These are phyloP conservation scores for Amauroascus verrucosus DNA, from an alignment of 2,329 filamentous ascomycete genomes.

Conservation along the genomic window DNA sequence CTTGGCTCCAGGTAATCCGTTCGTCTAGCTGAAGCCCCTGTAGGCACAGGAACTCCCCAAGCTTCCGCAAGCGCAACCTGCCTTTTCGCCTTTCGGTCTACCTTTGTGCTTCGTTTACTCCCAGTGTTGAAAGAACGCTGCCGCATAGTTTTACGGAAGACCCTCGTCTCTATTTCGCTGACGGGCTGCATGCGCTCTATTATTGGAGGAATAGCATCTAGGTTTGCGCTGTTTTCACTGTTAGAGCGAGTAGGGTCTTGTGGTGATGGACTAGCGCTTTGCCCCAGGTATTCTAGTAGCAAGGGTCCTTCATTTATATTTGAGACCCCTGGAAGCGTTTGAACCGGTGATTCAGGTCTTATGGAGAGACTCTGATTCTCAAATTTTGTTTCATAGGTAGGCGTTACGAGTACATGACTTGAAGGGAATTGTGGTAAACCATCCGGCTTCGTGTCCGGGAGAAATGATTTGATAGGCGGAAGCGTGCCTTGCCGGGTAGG, in stretches of 20 bases:
- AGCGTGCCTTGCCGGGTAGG: neutral
- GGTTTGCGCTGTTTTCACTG: neutral
- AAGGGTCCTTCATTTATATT: neutral
- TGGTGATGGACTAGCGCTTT: neutral
- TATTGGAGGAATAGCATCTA: neutral
- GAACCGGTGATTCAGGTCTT: neutral
- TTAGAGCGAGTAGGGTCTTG: neutral
- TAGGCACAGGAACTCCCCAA: constrained; percentile 19
- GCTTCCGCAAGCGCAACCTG: constrained; percentile 25
- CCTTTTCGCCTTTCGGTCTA: constrained; percentile 18
- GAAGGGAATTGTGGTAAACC: neutral
- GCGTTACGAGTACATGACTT: neutral
- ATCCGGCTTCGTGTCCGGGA: too few relatives aligned
- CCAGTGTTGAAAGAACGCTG: constrained; percentile 21
- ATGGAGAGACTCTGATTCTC: neutral
- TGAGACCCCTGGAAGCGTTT: neutral
- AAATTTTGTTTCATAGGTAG: neutral
- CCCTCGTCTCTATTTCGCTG: constrained; percentile 19
- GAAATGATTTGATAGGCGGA: neutral
- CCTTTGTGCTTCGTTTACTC: constrained; percentile 17
- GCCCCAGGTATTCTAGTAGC: neutral
- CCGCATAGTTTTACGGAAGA: constrained; percentile 25
- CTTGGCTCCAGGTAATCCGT: constrained; percentile 6
- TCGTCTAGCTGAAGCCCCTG: neutral
- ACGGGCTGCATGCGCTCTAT: constrained; percentile 6